Evolutionary conservation across 2,329 filamentous ascomycete species (phyloP), one percentile per base, ranked within the genome.

Genomic region (Calonectria montana): DNA sequence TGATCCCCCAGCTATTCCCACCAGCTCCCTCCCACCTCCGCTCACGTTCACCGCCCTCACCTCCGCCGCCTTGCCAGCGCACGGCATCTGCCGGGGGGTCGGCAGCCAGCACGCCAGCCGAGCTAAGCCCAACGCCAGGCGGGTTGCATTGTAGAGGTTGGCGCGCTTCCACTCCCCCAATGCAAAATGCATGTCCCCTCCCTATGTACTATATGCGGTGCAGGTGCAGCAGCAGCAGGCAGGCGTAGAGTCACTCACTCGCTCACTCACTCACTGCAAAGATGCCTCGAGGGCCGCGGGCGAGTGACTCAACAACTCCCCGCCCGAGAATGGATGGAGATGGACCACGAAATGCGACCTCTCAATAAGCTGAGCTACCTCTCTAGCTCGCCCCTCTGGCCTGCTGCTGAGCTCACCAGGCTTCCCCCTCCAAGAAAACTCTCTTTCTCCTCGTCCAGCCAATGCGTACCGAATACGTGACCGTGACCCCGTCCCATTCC

Each of bases 301-400:
- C 13, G 21, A 55, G 68, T 70, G 63, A 70, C 68, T 70, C 68
- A 70, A 70, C 68, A 66, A 70, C 68, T 47, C 62, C 62, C 45
- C 63, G 43, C 62, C 62, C 43, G 43, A 13, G 43, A 12, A 39
- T 45, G 57, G 57, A 39, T 45, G 57, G 57, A 61, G 55, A 41
- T 61, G 48, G 48, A 18, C 25, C 27, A 31, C 48, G 23, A 31
- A 53, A n/a, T 53, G 39, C 57, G 39, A 31, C 57, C 39, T 62
- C 27, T 64, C 48, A 29, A 57, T 63, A 65, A 65, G 45, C 53
- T 59, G 53, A 59, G 21, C 53, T 59, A 35, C 53, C 31, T 13
- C 10, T 4, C 43, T 47, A 15, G 29, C 50, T 37, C 35, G 53
- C 53, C 53, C 53, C 53, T 59, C 53, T 59, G 53, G n/a, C 31